A percentile compares a stretch with the other conserved stretches of the same genome.
phyloP scores from a whole-genome alignment of 495 filamentous ascomycete genomes.

The Podospora bellae-mahoneyi region DNA sequence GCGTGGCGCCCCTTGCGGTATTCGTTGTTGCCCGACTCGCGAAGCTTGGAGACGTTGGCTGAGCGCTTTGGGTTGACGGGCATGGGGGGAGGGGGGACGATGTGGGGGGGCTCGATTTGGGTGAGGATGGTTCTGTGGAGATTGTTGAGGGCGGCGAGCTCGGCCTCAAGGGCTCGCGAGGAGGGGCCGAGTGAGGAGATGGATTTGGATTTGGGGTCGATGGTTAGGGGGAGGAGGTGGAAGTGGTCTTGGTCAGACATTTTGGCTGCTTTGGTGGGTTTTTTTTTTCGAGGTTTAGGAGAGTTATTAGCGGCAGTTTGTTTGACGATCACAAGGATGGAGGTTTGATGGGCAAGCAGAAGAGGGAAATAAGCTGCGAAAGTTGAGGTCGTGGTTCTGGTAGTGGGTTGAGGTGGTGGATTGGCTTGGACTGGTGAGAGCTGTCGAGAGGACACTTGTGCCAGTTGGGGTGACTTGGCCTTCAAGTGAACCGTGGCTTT shows the following conservation, averaged over 20 bases:
- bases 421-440: not conserved
- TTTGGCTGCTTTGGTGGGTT: slow-evolving; percentile 16
- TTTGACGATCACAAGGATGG: not conserved
- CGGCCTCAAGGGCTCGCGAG: slow-evolving; percentile 50
- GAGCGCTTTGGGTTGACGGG: slow-evolving; percentile 82
- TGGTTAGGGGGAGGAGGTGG: slow-evolving; percentile 72
- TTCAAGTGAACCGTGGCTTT: not conserved
- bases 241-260: slow-evolving; percentile 72
- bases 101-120: slow-evolving; percentile 50
- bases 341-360: too few species aligned
- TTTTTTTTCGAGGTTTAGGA: not conserved
- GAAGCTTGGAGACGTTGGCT: slow-evolving; percentile 83
- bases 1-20: slow-evolving; percentile 70
- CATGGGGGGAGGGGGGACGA: slow-evolving; percentile 68
- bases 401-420: slow-evolving; percentile 1
- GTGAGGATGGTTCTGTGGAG: slow-evolving; percentile 69
- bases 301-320: not conserved
- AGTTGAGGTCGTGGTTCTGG: not conserved
- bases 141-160: slow-evolving; percentile 66
- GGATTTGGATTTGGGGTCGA: slow-evolving; percentile 76
- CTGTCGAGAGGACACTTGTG: slow-evolving; percentile 22
- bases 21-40: slow-evolving; percentile 77
- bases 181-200: slow-evolving; percentile 40
- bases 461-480: slow-evolving; percentile 4
- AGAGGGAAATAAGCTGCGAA: not conserved